Conservation (phyloP, 164 flowering plant species). For the Brasenia schreberi region DNA sequence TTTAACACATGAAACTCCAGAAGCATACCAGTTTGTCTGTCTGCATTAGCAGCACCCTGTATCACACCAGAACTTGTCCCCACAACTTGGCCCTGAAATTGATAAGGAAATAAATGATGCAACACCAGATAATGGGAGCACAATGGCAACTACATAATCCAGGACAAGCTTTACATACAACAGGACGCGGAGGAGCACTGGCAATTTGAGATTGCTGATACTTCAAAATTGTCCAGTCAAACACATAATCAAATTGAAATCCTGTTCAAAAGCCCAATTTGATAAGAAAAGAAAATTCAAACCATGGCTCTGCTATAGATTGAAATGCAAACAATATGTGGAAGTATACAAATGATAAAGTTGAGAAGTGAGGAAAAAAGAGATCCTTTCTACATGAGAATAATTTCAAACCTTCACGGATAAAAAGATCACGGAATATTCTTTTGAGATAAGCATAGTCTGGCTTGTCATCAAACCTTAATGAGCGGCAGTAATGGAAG, state of each 20-base stretch:
- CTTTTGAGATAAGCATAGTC: constrained; percentile 70
- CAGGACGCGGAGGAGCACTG: constrained; percentile 48
- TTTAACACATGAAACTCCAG: no score
- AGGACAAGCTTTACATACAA: constrained; percentile 24
- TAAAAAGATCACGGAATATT: constrained; percentile 56
- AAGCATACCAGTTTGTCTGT: constrained; percentile 40
- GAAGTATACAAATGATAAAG: no score
- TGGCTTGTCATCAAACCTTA: constrained; percentile 68
- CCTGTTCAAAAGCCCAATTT: constrained; percentile 17
- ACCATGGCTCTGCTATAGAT: no score
- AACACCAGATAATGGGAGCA: not conserved
- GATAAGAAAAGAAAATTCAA: not conserved
- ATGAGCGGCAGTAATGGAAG: constrained; percentile 59
- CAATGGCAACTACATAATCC: not conserved
- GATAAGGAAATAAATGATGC: no score
- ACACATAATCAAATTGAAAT: constrained; percentile 72
- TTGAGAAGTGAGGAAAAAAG: constrained; percentile 53
- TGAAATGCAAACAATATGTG: no score
- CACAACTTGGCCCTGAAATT: constrained; percentile 37
- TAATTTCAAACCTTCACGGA: constrained; percentile 81
- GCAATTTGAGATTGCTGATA: constrained; percentile 78
- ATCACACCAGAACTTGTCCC: constrained; percentile 64
- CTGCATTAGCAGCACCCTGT: constrained; percentile 31
- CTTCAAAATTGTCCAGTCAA: constrained; percentile 83
- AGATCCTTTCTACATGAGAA: constrained; percentile 77